These are phyloP conservation scores for Lyophyllum semitale DNA, from an alignment of 768 basidiomycete genomes.

Conservation along the genomic window DNA sequence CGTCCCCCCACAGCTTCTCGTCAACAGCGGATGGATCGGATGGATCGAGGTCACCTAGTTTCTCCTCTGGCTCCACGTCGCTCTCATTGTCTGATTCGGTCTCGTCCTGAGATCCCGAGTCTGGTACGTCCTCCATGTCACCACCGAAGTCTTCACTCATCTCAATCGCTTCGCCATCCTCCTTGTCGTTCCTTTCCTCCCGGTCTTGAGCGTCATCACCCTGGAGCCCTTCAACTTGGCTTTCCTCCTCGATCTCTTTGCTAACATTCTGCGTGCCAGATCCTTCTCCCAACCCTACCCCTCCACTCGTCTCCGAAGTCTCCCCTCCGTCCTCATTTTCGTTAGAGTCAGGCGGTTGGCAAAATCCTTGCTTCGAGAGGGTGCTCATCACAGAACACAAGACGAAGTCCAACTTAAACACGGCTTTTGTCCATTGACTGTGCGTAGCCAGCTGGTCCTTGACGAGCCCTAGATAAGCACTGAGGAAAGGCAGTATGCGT, in stretches of 20 bases:
- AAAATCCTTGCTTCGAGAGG: slow-evolving; percentile 87
- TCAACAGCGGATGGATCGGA: slow-evolving; percentile 84
- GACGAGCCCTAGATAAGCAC: slow-evolving; percentile 58
- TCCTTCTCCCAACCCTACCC: slow-evolving; percentile 89
- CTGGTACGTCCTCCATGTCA: slow-evolving; percentile 79
- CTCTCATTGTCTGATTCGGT: slow-evolving; percentile 55
- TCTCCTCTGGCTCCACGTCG: slow-evolving; percentile 77
- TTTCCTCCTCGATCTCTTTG: slow-evolving; percentile 94
- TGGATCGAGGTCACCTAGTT: slow-evolving; percentile 79
- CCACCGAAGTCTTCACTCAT: slow-evolving; percentile 92
- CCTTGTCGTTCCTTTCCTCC: slow-evolving; percentile 45
- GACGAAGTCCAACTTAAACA: slow-evolving; percentile 85
- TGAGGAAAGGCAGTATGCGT: slow-evolving; percentile 75
- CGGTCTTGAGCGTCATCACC: slow-evolving; percentile 57
- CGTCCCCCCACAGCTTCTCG: slow-evolving; percentile 97
- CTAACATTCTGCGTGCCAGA: slow-evolving; percentile 84
- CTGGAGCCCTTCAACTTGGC: slow-evolving; percentile 91
- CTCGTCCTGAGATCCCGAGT: slow-evolving; percentile 54
- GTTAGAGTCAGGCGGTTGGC: slow-evolving; percentile 77
- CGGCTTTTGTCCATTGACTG: slow-evolving; percentile 66
- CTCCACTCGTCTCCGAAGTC: slow-evolving; percentile 55
- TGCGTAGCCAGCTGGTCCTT: slow-evolving; percentile 58
- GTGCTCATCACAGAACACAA: slow-evolving; percentile 73
- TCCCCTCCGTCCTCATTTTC: slow-evolving; percentile 54
- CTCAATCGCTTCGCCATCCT: slow-evolving; percentile 81